These are phyloP conservation scores for Lumnitzera littorea DNA, from an alignment of 345 rosid species.

Conservation along the genomic window DNA sequence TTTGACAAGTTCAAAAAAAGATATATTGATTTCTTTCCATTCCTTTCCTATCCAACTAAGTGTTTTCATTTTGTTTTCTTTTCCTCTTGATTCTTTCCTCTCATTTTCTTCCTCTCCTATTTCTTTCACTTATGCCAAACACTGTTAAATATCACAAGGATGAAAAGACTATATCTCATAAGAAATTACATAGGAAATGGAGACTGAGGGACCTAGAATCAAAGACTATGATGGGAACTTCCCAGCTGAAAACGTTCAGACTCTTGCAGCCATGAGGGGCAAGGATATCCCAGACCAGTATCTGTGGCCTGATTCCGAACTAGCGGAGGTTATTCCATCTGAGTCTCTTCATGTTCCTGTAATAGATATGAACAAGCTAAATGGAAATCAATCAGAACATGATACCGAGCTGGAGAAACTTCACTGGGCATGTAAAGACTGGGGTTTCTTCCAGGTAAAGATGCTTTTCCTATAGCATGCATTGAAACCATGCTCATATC, in stretches of 20 bases:
- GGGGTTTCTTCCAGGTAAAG: constrained; percentile 60
- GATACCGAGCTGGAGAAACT: constrained; percentile 29
- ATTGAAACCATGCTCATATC: too few relatives aligned
- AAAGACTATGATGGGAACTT: constrained; percentile 19
- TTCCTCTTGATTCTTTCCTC: too few relatives aligned
- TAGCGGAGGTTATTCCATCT: constrained; percentile 6
- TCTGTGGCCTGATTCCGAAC: constrained; percentile 22
- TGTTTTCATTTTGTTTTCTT: too few relatives aligned
- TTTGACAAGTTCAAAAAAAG: too few relatives aligned
- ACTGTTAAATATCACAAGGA: too few relatives aligned
- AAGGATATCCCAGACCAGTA: constrained; percentile 21
- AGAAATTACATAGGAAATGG: too few relatives aligned
- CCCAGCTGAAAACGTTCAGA: constrained; percentile 30
- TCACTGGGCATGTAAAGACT: constrained; percentile 45
- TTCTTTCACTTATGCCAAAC: too few relatives aligned
- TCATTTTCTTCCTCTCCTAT: too few relatives aligned
- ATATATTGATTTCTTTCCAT: too few relatives aligned
- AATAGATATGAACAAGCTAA: constrained; percentile 31
- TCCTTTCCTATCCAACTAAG: too few relatives aligned
- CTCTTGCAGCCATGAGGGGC: constrained; percentile 24
- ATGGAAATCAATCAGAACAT: background rate
- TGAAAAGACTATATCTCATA: too few relatives aligned
- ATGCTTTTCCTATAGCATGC: too few relatives aligned
- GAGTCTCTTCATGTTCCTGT: constrained; percentile 26
- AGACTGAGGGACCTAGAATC: background rate